Evolutionary conservation across 2,329 filamentous ascomycete species (phyloP).

Genomic region (Allantophomopsis lycopodina): DNA sequence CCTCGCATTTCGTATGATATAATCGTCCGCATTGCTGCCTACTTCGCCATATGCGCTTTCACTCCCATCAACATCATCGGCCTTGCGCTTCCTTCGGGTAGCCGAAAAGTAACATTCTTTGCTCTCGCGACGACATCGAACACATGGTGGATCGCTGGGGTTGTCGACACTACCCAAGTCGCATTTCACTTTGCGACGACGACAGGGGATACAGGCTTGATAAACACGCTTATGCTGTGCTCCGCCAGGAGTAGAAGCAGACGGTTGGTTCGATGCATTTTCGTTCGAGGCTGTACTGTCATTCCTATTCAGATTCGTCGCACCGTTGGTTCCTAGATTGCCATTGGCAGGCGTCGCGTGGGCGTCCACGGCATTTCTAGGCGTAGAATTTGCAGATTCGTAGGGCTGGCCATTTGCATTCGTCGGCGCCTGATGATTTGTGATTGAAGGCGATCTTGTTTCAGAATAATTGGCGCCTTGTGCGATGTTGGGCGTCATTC

Average conservation of each 20-base stretch:
- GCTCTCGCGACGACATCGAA: slow-evolving; percentile 83
- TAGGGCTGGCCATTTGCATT: too few relatives aligned
- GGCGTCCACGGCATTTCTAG: too few relatives aligned
- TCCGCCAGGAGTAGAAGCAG: slow-evolving; percentile 3
- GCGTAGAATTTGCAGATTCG: too few relatives aligned
- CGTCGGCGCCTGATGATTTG: too few relatives aligned
- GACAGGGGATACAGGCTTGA: slow-evolving; percentile 35
- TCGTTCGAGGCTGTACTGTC: too few relatives aligned
- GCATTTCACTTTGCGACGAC: slow-evolving; percentile 40
- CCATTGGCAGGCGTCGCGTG: too few relatives aligned
- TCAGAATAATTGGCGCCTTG: too few relatives aligned
- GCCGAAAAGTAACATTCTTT: slow-evolving; percentile 97
- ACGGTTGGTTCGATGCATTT: too few relatives aligned
- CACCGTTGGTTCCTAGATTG: too few relatives aligned
- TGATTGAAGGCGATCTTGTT: too few relatives aligned
- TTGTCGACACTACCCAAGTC: slow-evolving; percentile 70
- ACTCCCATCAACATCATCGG: slow-evolving; percentile 35
- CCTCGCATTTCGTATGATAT: slow-evolving; percentile 59
- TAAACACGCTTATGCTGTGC: slow-evolving; percentile 22
- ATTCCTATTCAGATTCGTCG: too few relatives aligned
- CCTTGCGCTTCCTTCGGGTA: slow-evolving; percentile 83
- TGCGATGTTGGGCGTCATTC: too few relatives aligned
- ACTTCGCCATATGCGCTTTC: slow-evolving; percentile 22
- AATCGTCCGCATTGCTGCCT: slow-evolving; percentile 33
- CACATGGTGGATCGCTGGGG: slow-evolving; percentile 85